Base-by-base conservation (phyloP, 176 grass and related monocot species). In the Rhipidocladum racemiflorum region DNA sequence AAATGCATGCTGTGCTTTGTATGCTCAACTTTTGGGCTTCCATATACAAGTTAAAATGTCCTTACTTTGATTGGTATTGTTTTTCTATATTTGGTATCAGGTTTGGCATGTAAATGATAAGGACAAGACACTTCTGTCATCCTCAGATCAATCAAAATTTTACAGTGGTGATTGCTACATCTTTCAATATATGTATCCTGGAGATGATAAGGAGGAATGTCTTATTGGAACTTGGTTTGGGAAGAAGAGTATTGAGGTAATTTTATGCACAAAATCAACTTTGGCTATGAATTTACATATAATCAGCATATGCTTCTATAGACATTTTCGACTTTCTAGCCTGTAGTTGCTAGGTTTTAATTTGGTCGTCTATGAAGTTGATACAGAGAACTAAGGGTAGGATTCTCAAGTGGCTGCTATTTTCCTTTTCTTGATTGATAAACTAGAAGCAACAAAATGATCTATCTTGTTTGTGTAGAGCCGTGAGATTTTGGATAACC, bases 151-250 rank as follows among this genome's bases (percentile, higher is more conserved):
- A 56, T 91, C 85, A 70, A 99, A 99, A 87, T 87, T 99, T 72
- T 95, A 99, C 28, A 93, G 82, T 12, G 96, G 96, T 46, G 91
- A 95, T 89, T 95, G 96, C 85, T 99, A 95, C 62, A 90, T 99
- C 61, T 99, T 99, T 63, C 92, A 99, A 81, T 99, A 99, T 84
- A 86, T 87, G 59, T 99, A 99, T 70, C 6, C 85, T 72, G 93
- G 91, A 82, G 91, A 93, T 51, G 93, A 95, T 18, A 91, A 87
- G 36, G 96, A 99, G 69, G 89, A 99, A 89, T 86, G 82, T 66
- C 80, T 99, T 76, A 93, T 95, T 86, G 96, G 96, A 65, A 99
- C 91, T 71, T 99, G 96, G 96, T 90, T 95, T 87, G 96, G 96
- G 32, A 91, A 77, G 53, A 95, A 90, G 64, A 95, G 96, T 51